These are phyloP conservation scores for Eragrostis nindensis DNA, from an alignment of 176 grass and related monocot species.

Conservation along the genomic window DNA sequence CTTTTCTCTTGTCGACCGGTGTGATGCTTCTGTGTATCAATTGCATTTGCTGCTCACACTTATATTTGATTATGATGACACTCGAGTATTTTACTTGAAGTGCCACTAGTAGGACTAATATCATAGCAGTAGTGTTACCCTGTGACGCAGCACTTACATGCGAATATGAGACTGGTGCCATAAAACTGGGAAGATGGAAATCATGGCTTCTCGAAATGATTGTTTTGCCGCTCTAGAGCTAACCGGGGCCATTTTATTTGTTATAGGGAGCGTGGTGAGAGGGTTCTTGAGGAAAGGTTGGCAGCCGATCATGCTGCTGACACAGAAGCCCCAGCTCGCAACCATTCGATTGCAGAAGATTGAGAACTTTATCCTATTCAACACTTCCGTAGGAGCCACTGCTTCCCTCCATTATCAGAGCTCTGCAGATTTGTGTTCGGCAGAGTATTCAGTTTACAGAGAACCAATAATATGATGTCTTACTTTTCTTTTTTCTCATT, in stretches of 20 bases:
- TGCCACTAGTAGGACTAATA: not conserved
- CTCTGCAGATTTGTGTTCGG: slow-evolving; percentile 36
- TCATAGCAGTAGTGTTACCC: not conserved
- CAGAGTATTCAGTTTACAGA: slow-evolving; percentile 45
- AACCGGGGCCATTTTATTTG: not conserved
- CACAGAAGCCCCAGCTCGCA: slow-evolving; percentile 44
- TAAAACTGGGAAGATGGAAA: not conserved
- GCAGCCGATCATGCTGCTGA: slow-evolving; percentile 50
- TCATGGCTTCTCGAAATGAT: not conserved
- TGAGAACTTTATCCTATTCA: slow-evolving; percentile 17
- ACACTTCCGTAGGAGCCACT: slow-evolving; percentile 26
- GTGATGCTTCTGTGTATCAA: not conserved
- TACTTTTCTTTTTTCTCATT: slow-evolving; percentile 33
- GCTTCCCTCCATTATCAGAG: not conserved
- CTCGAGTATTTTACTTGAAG: not conserved
- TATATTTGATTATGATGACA: not conserved
- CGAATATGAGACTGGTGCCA: not conserved
- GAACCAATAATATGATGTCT: slow-evolving; percentile 44
- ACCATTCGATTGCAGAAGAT: slow-evolving; percentile 44
- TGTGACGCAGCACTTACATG: not conserved
- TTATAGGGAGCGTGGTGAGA: slow-evolving; percentile 82
- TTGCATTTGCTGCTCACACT: not conserved
- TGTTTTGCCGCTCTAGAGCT: slow-evolving; percentile 1
- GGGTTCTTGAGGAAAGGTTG: slow-evolving; percentile 89
- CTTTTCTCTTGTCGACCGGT: not conserved